Percentiles rank a stretch among this genome's conserved stretches.
Conservation (phyloP, 106 monocot species). For the Narthecium ossifragum region DNA sequence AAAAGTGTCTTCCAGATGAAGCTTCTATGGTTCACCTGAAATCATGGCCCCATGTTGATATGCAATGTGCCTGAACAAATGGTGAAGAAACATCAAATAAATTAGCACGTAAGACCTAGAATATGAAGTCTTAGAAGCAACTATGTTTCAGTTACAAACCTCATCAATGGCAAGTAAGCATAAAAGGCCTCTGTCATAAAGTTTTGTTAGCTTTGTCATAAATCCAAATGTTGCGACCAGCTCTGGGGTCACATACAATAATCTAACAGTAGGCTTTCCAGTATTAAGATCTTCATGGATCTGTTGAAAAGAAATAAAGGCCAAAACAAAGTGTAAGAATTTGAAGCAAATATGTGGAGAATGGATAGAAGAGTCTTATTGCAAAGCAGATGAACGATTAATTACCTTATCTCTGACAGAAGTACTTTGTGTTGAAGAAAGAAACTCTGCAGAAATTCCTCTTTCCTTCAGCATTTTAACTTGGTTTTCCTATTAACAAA, state of each 20-base stretch:
- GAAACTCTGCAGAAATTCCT: conserved; percentile 73
- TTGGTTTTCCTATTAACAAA: conserved; percentile 68
- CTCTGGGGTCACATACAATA: conserved; percentile 95
- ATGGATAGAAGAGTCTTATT: not conserved
- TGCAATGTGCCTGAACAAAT: conserved; percentile 81
- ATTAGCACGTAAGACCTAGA: not conserved
- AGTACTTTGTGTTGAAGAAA: conserved; percentile 76
- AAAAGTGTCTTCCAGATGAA: conserved; percentile 2
- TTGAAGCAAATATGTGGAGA: not conserved
- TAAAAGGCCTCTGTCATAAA: conserved; percentile 66
- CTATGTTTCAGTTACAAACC: conserved; percentile 29
- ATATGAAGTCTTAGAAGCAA: not conserved
- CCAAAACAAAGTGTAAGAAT: not conserved
- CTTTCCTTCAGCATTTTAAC: conserved; percentile 56
- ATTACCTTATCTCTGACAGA: conserved; percentile 65
- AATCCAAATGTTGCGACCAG: conserved; percentile 75
- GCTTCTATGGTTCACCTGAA: conserved; percentile 55
- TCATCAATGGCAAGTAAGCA: conserved; percentile 87
- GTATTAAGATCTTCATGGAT: conserved; percentile 81
- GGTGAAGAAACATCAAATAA: not conserved
- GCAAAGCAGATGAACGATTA: not conserved
- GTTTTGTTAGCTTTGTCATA: conserved; percentile 56
- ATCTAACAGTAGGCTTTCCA: conserved; percentile 63
- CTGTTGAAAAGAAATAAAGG: conserved; percentile 22
- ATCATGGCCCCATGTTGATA: conserved; percentile 97